Base-by-base conservation (phyloP, 2,329 filamentous ascomycete genomes). In the Setomelanomma holmii region DNA sequence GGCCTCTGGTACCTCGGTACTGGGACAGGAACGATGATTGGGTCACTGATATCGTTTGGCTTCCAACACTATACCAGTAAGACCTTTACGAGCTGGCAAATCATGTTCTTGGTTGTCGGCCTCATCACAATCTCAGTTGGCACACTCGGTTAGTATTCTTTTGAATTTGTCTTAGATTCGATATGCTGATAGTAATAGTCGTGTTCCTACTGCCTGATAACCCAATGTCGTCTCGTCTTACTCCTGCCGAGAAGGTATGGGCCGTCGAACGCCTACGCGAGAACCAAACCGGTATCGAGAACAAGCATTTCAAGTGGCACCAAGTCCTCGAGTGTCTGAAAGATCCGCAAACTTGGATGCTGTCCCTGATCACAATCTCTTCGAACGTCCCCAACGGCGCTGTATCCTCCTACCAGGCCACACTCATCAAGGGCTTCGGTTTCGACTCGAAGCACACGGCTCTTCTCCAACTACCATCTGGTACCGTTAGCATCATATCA, bases 61-160 rank as follows among this genome's bases (percentile, higher is more conserved):
- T 87, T 88, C 40, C 85, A 86, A 1, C 78, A 86, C 56, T 56
- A 61, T 4, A 53, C 58, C 3, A 67, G 68, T 21, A 85, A 85
- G 58, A 74, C 78, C 1, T 76, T 89, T 17, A 77, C 81, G 0
- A 82, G 81, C 0, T 89, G 86, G 86, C 84, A 82, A 61, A 88
- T 85, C 60, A 85, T 88, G 60, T 89, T 89, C 65, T 72, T 89
- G 16, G 81, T 89, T n/a, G 84, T 77, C 14, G 75, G 76, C 2
- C 43, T 66, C 0, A 48, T 74, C n/a, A 76, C 73, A 4, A 56
- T 68, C 4, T 41, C 63, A 3, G 53, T 63, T 17, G 76, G 75
- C 0, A 58, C 77, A 2, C 40, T 48, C 8, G 58, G 58, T 59
- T 38, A 40, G 21, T 38, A 21, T 33, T 23, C 14, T n/a, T 2